phyloP scores from a whole-genome alignment of 179 eudicot species.

The Silene coronaria region DNA sequence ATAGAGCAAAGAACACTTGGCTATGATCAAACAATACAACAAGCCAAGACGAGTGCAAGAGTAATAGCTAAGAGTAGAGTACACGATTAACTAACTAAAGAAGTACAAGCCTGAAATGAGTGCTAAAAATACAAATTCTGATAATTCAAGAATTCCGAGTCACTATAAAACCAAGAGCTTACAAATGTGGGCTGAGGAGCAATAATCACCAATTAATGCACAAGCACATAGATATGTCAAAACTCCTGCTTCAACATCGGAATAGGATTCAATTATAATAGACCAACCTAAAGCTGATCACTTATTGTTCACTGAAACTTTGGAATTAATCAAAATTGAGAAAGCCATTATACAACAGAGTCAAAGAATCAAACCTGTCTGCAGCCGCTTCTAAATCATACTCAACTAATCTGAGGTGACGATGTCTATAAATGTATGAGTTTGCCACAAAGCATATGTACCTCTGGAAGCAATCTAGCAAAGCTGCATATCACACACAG shows the following conservation, averaged over 20 bases:
- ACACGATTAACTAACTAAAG: neutral
- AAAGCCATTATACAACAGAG: constrained; percentile 20
- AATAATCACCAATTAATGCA: neutral
- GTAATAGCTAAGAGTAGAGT: neutral
- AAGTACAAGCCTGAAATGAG: neutral
- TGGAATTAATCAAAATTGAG: constrained; percentile 19
- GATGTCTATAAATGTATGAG: constrained; percentile 12
- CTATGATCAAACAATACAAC: neutral
- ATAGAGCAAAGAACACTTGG: neutral
- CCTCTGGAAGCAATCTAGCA: constrained; percentile 7
- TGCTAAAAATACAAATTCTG: neutral
- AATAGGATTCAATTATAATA: neutral
- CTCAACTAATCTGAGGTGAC: constrained; percentile 15
- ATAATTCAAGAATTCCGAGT: neutral
- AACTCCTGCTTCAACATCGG: neutral
- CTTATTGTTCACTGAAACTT: neutral
- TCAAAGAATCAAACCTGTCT: constrained; percentile 11
- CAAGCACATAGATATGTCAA: neutral
- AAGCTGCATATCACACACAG: neutral
- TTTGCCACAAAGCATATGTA: constrained; percentile 18
- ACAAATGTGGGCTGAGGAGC: neutral
- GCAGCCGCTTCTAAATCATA: constrained; percentile 6
- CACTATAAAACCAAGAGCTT: neutral
- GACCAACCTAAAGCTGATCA: constrained; percentile 2
- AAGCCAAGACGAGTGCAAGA: neutral